Evolutionary conservation across 345 rosid species (phyloP), one percentile per base, ranked within the genome.

Genomic region (Euphorbia tirucalli): DNA sequence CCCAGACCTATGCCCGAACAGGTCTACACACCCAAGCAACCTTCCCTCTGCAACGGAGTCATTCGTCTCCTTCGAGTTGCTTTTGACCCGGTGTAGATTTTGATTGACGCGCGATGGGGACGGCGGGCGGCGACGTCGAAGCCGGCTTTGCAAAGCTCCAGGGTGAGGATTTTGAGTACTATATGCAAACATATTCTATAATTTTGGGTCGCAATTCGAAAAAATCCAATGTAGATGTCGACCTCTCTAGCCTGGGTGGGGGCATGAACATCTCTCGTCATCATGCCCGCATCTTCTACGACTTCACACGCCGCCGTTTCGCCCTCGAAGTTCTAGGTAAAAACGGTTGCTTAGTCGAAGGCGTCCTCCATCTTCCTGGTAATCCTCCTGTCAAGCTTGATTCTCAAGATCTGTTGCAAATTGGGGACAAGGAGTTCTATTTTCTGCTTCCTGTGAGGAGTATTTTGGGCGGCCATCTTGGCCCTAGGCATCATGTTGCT

Each of bases 301-400:
- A 94, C 75, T 94, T 94, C 84, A 78, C 98, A n/a, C 90, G 97
- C 68, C 97, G 97, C 25, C 97, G 96, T 19, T 94, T 94, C 67
- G 96, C 98, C 0, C 96, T 94, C 5, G 97, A 94, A 83, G 98
- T 94, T 49, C 88, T 94, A n/a, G 98, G 98, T 18, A 94, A 94
- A 79, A 94, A 94, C 67, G 98, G 98, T 19, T 94, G 98, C 74
- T 82, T 90, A 65, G 97, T 94, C 63, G 98, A 94, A 81, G 98
- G 97, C 44, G 98, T 94, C 24, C 96, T 92, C 56, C 98, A 94
- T 77, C 97, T 94, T 68, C 97, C 98, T 0, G 96, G 96, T 4
- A 92, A 89, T 67, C 90, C 97, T 27, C 93, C 93, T 21, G 95
- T 94, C 18, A 94, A 94, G 82, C 86, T 94, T 24, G 97, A 94